A percentile compares a stretch with the other conserved stretches of the same genome.
Evolutionary conservation across 2,329 filamentous ascomycete genomes (phyloP).

Genomic region (Alternaria angustiovoidea): DNA sequence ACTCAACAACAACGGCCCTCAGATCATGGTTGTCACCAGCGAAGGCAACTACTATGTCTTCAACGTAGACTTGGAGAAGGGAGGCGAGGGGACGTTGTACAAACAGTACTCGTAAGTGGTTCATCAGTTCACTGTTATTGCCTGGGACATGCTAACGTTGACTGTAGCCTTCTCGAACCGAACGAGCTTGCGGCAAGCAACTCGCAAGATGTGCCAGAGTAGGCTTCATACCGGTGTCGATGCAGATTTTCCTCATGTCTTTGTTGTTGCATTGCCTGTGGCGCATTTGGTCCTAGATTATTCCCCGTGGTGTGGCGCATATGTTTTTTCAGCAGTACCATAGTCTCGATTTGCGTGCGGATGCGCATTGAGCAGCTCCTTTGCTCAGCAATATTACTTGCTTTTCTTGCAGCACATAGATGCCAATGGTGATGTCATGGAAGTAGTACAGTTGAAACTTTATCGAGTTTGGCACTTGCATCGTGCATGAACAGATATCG

Average conservation of each 20-base stretch:
- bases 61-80: slow-evolving; percentile 92
- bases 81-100: slow-evolving; percentile 88
- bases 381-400: slow-evolving; percentile 7
- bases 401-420: background rate
- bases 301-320: slow-evolving; percentile 32
- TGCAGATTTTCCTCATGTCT: slow-evolving; percentile 8
- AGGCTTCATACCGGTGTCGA: slow-evolving; percentile 15
- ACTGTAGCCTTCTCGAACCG: slow-evolving; percentile 44
- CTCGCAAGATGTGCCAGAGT: slow-evolving; percentile 43
- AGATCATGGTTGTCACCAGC: slow-evolving; percentile 97
- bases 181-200: slow-evolving; percentile 44
- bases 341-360: background rate
- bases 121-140: background rate
- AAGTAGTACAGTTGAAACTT: background rate
- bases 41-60: slow-evolving; percentile 96
- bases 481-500: slow-evolving; percentile 18
- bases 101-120: slow-evolving; percentile 93
- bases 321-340: slow-evolving; percentile 8
- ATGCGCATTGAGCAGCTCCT: slow-evolving; percentile 3
- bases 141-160: slow-evolving; percentile 23
- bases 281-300: slow-evolving; percentile 32
- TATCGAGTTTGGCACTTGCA: slow-evolving; percentile 3
- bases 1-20: slow-evolving; percentile 92
- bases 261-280: slow-evolving; percentile 39
- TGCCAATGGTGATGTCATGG: slow-evolving; percentile 15